These are phyloP conservation scores for Pisolithus sp. DNA, from an alignment of 768 basidiomycete species.

Conservation along the genomic window DNA sequence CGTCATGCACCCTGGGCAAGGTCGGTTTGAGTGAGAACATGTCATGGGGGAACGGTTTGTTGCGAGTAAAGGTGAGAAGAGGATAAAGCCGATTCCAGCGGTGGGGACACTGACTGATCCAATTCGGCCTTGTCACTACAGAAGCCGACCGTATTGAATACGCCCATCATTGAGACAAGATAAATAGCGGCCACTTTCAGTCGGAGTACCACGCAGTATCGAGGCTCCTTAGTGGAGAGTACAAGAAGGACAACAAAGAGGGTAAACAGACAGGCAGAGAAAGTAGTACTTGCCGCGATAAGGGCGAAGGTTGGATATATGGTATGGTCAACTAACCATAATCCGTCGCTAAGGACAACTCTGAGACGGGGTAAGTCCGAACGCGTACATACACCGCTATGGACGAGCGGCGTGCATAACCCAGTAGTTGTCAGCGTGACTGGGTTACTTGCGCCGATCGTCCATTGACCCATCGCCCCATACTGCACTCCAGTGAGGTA, in stretches of 20 bases:
- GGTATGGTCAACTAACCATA: constrained; percentile 11
- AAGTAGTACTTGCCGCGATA: constrained; percentile 23
- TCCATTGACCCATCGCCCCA: too few relatives aligned
- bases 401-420: too few relatives aligned
- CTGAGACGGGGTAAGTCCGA: too few relatives aligned
- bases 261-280: constrained; percentile 26
- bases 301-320: constrained; percentile 12
- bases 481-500: too few relatives aligned
- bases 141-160: too few relatives aligned
- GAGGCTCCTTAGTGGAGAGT: constrained; percentile 24
- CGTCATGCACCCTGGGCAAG: not conserved
- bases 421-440: too few relatives aligned
- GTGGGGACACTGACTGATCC: too few relatives aligned
- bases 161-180: too few relatives aligned
- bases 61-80: not conserved
- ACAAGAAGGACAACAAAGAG: constrained; percentile 27
- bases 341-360: not conserved
- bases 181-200: too few relatives aligned
- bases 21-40: not conserved
- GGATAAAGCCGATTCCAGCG: too few relatives aligned
- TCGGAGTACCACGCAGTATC: not conserved
- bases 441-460: too few relatives aligned
- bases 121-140: too few relatives aligned
- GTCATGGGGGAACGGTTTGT: not conserved
- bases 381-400: not conserved